Evolutionary conservation across 1,284 basidiomycete species (phyloP), one percentile per base, ranked within the genome.

Genomic region (Mrakiaceae sp.): DNA sequence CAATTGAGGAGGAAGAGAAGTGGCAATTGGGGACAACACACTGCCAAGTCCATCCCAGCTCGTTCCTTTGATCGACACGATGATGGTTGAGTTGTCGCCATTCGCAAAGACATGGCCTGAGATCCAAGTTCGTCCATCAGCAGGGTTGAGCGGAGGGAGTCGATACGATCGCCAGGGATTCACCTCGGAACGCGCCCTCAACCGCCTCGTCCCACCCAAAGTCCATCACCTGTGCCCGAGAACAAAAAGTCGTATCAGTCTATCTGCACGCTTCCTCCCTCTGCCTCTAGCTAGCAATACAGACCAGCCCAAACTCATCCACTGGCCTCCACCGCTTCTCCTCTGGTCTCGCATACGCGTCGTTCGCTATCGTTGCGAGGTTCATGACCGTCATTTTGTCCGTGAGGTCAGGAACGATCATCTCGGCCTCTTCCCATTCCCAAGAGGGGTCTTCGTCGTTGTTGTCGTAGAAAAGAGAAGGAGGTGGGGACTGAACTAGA

Each of bases 61-160:
- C 0, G 94, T 98, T 49, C 95, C 95, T 77, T 98, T 98, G 80
- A 98, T 88, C 12, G 91, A 85, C 10, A 98, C 81, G 9, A 97
- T 83, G 53, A 98, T 82, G 0, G 90, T 95, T 44, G 82, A 81
- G 72, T 97, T 96, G 72, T 88, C 87, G 0, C 81, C 39, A 83
- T 88, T 81, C 3, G 89, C 87, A 71, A 93, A 93, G 14, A 98
- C 83, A 72, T 98, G 89, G 0, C 95, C 95, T 4, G 48, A 49
- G 48, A 49, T 9, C 9, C 16, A 40, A 54, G n/a, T 3, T 54
- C 52, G 52, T 8, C 16, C 27, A 3, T 6, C 8, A 54, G 14
- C 27, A 16, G 5, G 6, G 16, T 8, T 6, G 16, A 40, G n/a
- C 27, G 16, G 10, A 6, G 14, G 52, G 52, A 39, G 52, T 6